These are phyloP conservation scores for Annona squamosa DNA, from an alignment of 164 flowering plant genomes.

Conservation along the genomic window DNA sequence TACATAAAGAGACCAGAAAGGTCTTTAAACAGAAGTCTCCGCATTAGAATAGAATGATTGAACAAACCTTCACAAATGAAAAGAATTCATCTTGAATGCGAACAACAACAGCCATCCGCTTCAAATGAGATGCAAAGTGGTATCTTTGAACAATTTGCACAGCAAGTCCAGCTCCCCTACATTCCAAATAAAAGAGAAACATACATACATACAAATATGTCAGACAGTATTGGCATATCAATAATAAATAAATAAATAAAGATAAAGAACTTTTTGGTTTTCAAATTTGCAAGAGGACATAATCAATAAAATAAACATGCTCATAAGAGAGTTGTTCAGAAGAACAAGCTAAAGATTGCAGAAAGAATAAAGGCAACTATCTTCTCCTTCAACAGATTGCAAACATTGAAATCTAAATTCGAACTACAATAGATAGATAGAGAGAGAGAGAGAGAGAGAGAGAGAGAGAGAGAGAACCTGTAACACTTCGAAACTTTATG, in stretches of 20 bases:
- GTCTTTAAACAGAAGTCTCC: background rate
- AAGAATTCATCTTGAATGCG: slow-evolving; percentile 82
- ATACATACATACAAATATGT: too few species aligned
- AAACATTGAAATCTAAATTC: too few species aligned
- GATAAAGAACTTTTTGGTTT: background rate
- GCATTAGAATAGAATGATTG: background rate
- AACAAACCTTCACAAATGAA: slow-evolving; percentile 84
- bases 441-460: too few species aligned
- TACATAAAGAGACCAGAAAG: too few species aligned
- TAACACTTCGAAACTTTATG: too few species aligned
- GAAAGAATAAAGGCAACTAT: too few species aligned
- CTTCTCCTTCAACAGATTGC: too few species aligned
- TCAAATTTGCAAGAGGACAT: background rate
- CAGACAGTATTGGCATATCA: too few species aligned
- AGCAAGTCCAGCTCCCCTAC: slow-evolving; percentile 66
- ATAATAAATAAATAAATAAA: background rate
- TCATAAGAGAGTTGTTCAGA: background rate
- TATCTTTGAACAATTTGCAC: slow-evolving; percentile 95
- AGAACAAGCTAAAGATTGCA: too few species aligned
- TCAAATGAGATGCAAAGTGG: slow-evolving; percentile 96
- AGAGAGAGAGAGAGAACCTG: too few species aligned
- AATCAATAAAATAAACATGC: background rate
- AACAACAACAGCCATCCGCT: slow-evolving; percentile 94
- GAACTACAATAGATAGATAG: too few species aligned
- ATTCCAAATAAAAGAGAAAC: slow-evolving; percentile 7